Percentiles rank a stretch among this genome's conserved stretches.
phyloP scores from a whole-genome alignment of 805 yeast species.

The Alloascoidea africana region DNA sequence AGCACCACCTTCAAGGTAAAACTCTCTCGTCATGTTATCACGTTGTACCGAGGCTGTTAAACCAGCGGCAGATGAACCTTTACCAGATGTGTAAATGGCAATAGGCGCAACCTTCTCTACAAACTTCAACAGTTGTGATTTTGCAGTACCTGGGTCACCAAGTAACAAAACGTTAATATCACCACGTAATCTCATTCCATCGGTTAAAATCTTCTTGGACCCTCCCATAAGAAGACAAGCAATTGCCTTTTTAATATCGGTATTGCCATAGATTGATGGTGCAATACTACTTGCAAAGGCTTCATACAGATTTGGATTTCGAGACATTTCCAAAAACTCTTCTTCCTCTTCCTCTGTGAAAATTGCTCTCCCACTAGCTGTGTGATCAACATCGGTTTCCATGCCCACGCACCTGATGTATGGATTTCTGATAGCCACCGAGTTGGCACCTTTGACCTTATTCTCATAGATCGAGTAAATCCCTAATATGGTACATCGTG shows the following conservation, averaged over 20 bases:
- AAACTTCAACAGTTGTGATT: slow-evolving; percentile 87
- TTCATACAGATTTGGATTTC: slow-evolving; percentile 76
- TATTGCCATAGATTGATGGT: slow-evolving; percentile 90
- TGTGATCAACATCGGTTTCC: slow-evolving; percentile 62
- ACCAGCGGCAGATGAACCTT: slow-evolving; percentile 99
- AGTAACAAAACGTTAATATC: slow-evolving; percentile 85
- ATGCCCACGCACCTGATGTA: slow-evolving; percentile 80
- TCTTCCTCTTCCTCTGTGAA: slow-evolving; percentile 93
- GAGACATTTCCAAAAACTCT: slow-evolving; percentile 65
- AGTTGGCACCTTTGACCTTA: slow-evolving; percentile 36
- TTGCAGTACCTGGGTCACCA: slow-evolving; percentile 99
- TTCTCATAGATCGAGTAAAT: slow-evolving; percentile 84
- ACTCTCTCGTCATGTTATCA: slow-evolving; percentile 77
- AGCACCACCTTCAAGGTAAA: slow-evolving; percentile 97
- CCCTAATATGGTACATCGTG: slow-evolving; percentile 83
- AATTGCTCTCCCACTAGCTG: slow-evolving; percentile 36
- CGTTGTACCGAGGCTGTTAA: slow-evolving; percentile 95
- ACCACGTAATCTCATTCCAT: slow-evolving; percentile 93
- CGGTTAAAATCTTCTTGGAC: slow-evolving; percentile 81
- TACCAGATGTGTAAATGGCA: slow-evolving; percentile 94
- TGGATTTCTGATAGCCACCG: slow-evolving; percentile 91
- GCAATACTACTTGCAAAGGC: slow-evolving; percentile 83
- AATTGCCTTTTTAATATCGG: slow-evolving; percentile 85
- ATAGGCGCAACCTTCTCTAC: slow-evolving; percentile 93
- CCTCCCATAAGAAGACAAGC: slow-evolving; percentile 92